phyloP scores from a whole-genome alignment of 2,329 filamentous ascomycete genomes.

The Tolypocladium sp. region DNA sequence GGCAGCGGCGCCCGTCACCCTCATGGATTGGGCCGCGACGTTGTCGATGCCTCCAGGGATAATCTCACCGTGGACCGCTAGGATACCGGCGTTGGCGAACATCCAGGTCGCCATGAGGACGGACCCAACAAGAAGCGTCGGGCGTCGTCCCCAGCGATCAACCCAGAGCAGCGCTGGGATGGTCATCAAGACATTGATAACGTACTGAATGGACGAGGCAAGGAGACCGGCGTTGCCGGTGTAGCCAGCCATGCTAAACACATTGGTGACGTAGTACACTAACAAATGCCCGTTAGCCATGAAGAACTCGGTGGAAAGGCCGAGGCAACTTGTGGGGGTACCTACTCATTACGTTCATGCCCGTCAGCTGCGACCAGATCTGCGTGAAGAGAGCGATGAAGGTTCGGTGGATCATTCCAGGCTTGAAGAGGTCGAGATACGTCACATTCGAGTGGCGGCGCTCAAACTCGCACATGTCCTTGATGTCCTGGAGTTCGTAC shows the following conservation, averaged over 20 bases:
- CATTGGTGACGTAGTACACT: conserved; percentile 53
- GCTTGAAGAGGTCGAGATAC: conserved; percentile 63
- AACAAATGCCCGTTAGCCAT: background rate
- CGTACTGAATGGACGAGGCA: conserved; percentile 47
- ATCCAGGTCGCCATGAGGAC: conserved; percentile 57
- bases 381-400: conserved; percentile 42
- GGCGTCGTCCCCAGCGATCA: conserved; percentile 66
- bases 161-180: conserved; percentile 66
- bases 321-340: background rate
- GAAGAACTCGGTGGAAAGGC: background rate
- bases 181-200: conserved; percentile 76
- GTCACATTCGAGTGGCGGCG: conserved; percentile 58
- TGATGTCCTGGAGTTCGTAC: conserved; percentile 63
- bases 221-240: conserved; percentile 39
- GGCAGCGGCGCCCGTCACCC: conserved; percentile 30
- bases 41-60: conserved; percentile 34
- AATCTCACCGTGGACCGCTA: conserved; percentile 34
- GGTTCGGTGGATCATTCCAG: conserved; percentile 51
- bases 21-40: conserved; percentile 41
- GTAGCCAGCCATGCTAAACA: conserved; percentile 30
- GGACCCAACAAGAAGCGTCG: conserved; percentile 55
- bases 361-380: conserved; percentile 47
- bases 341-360: conserved; percentile 50
- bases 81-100: conserved; percentile 43
- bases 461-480: conserved; percentile 66